Evolutionary conservation across 306 rosid species (phyloP).

Genomic region (Rubus parviflorus): DNA sequence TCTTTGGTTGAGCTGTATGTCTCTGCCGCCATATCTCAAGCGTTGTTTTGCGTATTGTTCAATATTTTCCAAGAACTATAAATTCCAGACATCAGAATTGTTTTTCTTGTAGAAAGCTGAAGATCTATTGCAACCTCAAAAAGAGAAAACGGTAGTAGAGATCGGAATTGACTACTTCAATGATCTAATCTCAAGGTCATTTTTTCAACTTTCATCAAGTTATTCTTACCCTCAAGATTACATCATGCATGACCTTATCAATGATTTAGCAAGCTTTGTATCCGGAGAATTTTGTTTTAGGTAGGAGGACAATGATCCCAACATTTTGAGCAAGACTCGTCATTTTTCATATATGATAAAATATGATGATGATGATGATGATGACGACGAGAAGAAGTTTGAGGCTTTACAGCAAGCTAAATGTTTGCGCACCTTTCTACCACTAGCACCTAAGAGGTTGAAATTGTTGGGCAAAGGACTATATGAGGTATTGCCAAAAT

Average conservation of each 20-base stretch:
- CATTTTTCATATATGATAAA: neutral
- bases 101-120: neutral
- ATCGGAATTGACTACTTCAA: no score
- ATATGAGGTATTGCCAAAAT: neutral
- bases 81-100: neutral
- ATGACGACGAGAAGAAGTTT: no score
- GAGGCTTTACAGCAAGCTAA: neutral
- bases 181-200: no score
- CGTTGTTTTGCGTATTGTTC: neutral
- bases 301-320: neutral
- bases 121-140: neutral
- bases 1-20: conserved; percentile 4
- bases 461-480: no score
- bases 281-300: neutral
- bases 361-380: neutral
- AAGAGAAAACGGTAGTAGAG: no score
- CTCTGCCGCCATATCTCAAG: conserved; percentile 4
- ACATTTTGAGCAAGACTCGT: neutral
- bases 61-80: neutral
- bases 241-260: neutral
- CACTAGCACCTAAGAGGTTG: no score
- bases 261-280: neutral
- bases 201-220: no score
- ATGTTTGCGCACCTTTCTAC: neutral
- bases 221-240: no score